A percentile compares a stretch with the other conserved stretches of the same genome.
Conservation (phyloP, 78 protist species). For the Isochrysis galbana region DNA sequence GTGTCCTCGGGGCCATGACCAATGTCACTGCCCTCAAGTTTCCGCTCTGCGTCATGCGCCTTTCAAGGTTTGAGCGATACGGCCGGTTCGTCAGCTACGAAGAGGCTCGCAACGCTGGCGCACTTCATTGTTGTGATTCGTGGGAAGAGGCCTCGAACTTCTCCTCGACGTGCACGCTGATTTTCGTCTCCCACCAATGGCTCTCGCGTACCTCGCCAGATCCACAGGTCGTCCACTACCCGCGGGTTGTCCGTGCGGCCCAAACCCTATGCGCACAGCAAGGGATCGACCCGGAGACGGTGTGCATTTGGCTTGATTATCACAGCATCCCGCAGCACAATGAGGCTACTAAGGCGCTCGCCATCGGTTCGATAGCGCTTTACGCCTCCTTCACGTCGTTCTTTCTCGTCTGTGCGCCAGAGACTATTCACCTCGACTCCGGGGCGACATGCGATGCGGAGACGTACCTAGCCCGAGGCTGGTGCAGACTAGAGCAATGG, state of each 20-base stretch:
- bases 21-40: background rate
- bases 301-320: background rate
- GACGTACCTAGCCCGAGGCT: background rate
- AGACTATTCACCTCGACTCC: background rate
- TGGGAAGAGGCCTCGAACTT: background rate
- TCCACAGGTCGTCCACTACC: background rate
- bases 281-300: background rate
- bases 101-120: background rate
- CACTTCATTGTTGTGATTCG: background rate
- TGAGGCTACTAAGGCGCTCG: background rate
- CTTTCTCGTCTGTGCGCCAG: background rate
- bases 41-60: background rate
- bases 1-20: background rate
- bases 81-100: background rate
- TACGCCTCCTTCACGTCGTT: background rate
- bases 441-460: background rate
- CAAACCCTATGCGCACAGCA: background rate
- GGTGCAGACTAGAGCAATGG: background rate
- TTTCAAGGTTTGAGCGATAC: background rate
- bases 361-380: background rate
- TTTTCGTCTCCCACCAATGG: background rate
- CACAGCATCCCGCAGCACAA: background rate
- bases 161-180: background rate
- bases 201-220: background rate
- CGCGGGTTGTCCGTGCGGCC: background rate